phyloP scores from a whole-genome alignment of 805 yeast species.

The Saccharomycopsis javanensis region DNA sequence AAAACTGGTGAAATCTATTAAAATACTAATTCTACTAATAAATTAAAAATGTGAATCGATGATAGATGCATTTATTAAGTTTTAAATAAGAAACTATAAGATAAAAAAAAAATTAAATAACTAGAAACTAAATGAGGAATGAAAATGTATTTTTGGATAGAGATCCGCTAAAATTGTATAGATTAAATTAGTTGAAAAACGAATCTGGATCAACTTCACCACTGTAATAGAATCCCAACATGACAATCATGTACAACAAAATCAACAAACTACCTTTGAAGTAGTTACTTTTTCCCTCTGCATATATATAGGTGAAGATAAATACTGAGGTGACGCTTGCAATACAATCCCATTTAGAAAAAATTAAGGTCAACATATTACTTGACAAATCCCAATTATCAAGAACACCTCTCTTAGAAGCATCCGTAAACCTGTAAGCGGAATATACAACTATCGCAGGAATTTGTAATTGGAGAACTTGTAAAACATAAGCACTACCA shows the following conservation, averaged over 20 bases:
- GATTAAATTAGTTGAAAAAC: conserved; percentile 4
- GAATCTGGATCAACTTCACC: conserved; percentile 21
- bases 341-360: conserved; percentile 92
- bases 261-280: conserved; percentile 89
- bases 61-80: no score
- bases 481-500: conserved; percentile 95
- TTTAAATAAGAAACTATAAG: no score
- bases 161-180: no score
- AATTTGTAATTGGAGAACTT: conserved; percentile 87
- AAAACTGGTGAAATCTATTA: no score
- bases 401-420: conserved; percentile 24
- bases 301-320: conserved; percentile 84
- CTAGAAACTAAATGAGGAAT: not conserved
- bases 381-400: conserved; percentile 20
- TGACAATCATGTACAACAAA: conserved; percentile 62
- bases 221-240: conserved; percentile 73
- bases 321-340: conserved; percentile 80
- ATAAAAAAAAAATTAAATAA: no score
- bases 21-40: no score
- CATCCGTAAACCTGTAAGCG: conserved; percentile 36
- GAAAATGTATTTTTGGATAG: no score
- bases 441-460: conserved; percentile 83
- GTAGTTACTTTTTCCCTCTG: conserved; percentile 93
- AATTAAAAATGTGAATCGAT: no score
- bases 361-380: conserved; percentile 64